Conservation (phyloP, 257 asterid genomes). For the Primulina tabacum region DNA sequence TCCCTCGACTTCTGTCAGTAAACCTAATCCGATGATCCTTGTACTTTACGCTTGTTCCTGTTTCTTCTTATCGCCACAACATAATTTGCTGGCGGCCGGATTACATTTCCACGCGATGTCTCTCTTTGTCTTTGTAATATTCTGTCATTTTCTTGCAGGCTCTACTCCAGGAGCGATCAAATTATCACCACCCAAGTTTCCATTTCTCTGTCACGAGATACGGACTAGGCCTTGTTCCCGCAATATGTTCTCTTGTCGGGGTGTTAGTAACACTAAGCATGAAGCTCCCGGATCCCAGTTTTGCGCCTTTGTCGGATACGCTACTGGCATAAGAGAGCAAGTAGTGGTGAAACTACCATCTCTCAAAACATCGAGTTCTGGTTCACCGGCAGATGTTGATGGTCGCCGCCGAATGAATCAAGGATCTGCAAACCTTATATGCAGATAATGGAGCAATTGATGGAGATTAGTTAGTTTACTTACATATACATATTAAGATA, state of each 20-base stretch:
- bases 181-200: conserved; percentile 13
- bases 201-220: conserved; percentile 48
- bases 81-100: too few species aligned
- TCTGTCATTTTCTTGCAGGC: conserved; percentile 37
- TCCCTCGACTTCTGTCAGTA: too few species aligned
- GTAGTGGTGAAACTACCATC: too few species aligned
- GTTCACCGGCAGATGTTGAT: neutral
- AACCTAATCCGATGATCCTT: too few species aligned
- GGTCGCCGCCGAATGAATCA: neutral
- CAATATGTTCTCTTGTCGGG: conserved; percentile 64
- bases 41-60: too few species aligned
- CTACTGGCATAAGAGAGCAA: conserved; percentile 50
- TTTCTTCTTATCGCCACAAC: too few species aligned
- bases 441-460: neutral
- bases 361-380: neutral
- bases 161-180: conserved; percentile 21
- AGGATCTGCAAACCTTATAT: neutral
- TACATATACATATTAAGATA: neutral
- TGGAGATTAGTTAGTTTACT: neutral
- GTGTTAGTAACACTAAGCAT: conserved; percentile 61
- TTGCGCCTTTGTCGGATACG: conserved; percentile 40
- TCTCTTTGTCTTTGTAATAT: neutral
- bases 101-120: neutral
- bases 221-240: conserved; percentile 81
- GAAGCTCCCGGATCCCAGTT: conserved; percentile 46